Evolutionary conservation across 2,329 filamentous ascomycete genomes (phyloP), one percentile per base, ranked within the genome.

Genomic region (Amauroascus niger): DNA sequence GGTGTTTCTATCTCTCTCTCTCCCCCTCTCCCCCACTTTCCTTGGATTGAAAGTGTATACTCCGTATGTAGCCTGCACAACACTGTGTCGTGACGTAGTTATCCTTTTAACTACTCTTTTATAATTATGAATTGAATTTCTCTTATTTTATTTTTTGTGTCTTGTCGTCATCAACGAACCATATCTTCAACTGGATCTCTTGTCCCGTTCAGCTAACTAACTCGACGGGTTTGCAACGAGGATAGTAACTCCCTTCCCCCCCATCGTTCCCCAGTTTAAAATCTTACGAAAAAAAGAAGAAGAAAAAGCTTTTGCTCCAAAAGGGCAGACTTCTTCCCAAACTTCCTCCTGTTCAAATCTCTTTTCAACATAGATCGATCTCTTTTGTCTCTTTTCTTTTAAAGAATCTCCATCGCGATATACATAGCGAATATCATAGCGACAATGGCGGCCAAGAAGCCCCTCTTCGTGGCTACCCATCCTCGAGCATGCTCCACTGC

Each of bases 401-500:
- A 39, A 24, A 22, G 14, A 37, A 37, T 46, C 14, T 52, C 30
- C 22, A 28, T 46, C 18, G 39, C 28, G 28, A 51, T 46, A 46
- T 46, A 52, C 40, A 30, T 28, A 52, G 37, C 49, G 24, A 76
- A n/a, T n/a, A n/a, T n/a, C n/a, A n/a, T n/a, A n/a, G n/a, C 30
- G 40, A 39, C 39, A 18, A 76, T 60, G 60, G 90, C 89, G 86
- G 82, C 84, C 62, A 78, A 74, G 69, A 93, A 83, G 67, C 86
- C 87, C 37, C 87, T 97, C 69, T 97, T 97, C 69, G 83, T 93
- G 65, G 88, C 85, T 55, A 97, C 93, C 63, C 91, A 97, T 72
- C 93, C 93, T 33, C 80, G 93, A 71, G 88, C 91, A 60, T 96
- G 90, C 76, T 96, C 90, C 54, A 97, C 93, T 47, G 93, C 93